Percentiles rank a stretch among this genome's conserved stretches.
phyloP scores from a whole-genome alignment of 164 flowering plant genomes.

The Tetrastigma voinierianum region DNA sequence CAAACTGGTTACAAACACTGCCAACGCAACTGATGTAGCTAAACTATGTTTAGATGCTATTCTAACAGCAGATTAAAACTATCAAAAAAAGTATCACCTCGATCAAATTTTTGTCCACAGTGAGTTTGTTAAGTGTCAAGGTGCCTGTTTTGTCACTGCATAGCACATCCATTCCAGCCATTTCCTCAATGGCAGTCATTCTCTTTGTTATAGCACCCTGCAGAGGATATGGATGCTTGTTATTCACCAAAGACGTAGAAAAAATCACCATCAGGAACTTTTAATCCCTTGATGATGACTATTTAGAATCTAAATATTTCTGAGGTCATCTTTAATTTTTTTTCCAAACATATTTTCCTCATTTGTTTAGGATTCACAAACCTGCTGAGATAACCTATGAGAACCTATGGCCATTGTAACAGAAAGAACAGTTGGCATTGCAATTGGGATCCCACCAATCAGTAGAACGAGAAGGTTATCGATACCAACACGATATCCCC shows the following conservation, averaged over 20 bases:
- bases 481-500: constrained; percentile 53
- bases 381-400: constrained; percentile 77
- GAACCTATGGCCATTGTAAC: constrained; percentile 88
- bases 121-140: constrained; percentile 66
- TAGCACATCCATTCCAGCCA: constrained; percentile 87
- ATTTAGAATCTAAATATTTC: neutral
- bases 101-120: constrained; percentile 61
- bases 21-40: neutral
- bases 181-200: constrained; percentile 88
- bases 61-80: neutral
- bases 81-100: constrained; percentile 46
- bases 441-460: constrained; percentile 88
- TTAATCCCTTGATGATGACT: neutral
- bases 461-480: constrained; percentile 72
- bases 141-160: constrained; percentile 89
- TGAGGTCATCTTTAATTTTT: too few relatives aligned
- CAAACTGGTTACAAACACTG: too few relatives aligned
- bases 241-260: neutral
- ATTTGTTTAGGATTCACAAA: constrained; percentile 18
- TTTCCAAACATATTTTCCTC: neutral
- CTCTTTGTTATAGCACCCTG: constrained; percentile 87
- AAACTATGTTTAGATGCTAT: neutral
- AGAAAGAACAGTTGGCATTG: constrained; percentile 84
- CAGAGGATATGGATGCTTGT: constrained; percentile 7
- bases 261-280: neutral